A percentile compares a stretch with the other conserved stretches of the same genome.
Evolutionary conservation across 176 grass and related monocot genomes (phyloP).

Genomic region (Carex scoparia): DNA sequence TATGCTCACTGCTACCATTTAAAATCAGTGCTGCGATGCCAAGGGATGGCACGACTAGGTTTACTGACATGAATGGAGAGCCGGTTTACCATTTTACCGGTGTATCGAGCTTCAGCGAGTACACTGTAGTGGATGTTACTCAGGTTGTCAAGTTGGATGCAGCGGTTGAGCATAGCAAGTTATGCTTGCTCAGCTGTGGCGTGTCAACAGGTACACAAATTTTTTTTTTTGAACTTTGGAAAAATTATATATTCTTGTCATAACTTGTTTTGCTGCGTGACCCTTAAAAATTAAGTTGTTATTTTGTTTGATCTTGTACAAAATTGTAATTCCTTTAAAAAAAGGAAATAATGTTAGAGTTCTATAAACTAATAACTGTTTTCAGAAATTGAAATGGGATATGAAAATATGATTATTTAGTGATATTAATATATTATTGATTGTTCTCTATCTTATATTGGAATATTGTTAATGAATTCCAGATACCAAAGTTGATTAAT

Average conservation of each 20-base stretch:
- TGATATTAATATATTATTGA: neutral
- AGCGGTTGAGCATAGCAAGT: slow-evolving; percentile 29
- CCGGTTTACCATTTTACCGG: slow-evolving; percentile 51
- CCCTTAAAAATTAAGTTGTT: neutral
- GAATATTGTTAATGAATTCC: neutral
- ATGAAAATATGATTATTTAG: neutral
- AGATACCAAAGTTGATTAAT: neutral
- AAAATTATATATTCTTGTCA: neutral
- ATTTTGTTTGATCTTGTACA: neutral
- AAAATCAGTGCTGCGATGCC: slow-evolving; percentile 36
- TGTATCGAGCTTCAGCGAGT: slow-evolving; percentile 76
- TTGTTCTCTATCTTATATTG: neutral
- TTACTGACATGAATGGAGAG: slow-evolving; percentile 37
- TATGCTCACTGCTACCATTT: slow-evolving; percentile 59
- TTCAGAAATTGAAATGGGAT: neutral
- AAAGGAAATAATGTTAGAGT: neutral
- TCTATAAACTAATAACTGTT: neutral
- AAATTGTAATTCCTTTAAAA: neutral
- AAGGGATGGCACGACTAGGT: slow-evolving; percentile 39
- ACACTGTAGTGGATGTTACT: slow-evolving; percentile 71
- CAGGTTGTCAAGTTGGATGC: slow-evolving; percentile 44
- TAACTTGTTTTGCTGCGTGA: neutral
- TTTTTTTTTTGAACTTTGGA: neutral
- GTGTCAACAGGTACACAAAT: slow-evolving; percentile 45
- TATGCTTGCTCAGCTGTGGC: slow-evolving; percentile 78